These are phyloP conservation scores for Phaffia rhodozyma DNA, from an alignment of 1,284 basidiomycete genomes.

Conservation along the genomic window DNA sequence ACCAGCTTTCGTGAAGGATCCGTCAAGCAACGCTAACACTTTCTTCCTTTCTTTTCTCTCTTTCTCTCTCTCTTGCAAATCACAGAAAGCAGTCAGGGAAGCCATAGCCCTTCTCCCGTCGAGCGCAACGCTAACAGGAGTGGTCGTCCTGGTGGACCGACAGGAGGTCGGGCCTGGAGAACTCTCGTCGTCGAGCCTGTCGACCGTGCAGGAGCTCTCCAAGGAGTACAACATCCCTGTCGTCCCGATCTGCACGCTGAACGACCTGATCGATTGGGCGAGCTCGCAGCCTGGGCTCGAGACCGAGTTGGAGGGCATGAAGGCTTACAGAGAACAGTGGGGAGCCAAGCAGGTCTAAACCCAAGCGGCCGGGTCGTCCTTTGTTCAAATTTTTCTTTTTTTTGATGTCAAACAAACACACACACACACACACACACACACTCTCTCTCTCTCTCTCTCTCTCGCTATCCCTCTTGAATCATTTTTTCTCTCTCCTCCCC, in stretches of 20 bases:
- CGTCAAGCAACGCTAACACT: neutral
- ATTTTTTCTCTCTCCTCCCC: too few relatives aligned
- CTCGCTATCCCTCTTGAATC: too few relatives aligned
- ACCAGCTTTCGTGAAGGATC: neutral
- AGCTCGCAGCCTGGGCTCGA: slow-evolving; percentile 48
- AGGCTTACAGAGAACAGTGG: slow-evolving; percentile 66
- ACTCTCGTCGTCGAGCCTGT: slow-evolving; percentile 42
- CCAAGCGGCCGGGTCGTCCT: too few relatives aligned
- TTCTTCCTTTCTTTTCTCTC: neutral
- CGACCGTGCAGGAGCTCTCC: slow-evolving; percentile 78
- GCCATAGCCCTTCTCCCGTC: slow-evolving; percentile 59
- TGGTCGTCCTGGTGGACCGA: slow-evolving; percentile 80
- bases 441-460: too few relatives aligned
- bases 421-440: too few relatives aligned
- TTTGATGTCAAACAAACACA: too few relatives aligned
- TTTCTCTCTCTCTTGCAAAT: neutral
- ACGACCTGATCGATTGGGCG: slow-evolving; percentile 76
- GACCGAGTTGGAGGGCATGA: slow-evolving; percentile 62
- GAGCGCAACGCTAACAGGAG: slow-evolving; percentile 69
- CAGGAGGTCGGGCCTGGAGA: slow-evolving; percentile 58
- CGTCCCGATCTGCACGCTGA: slow-evolving; percentile 67
- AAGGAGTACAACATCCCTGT: slow-evolving; percentile 52
- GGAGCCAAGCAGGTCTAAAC: slow-evolving; percentile 36
- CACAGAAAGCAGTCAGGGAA: slow-evolving; percentile 61
- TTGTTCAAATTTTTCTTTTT: too few relatives aligned